phyloP scores from a whole-genome alignment of 306 rosid genomes.

The Dalbergia oliveri region DNA sequence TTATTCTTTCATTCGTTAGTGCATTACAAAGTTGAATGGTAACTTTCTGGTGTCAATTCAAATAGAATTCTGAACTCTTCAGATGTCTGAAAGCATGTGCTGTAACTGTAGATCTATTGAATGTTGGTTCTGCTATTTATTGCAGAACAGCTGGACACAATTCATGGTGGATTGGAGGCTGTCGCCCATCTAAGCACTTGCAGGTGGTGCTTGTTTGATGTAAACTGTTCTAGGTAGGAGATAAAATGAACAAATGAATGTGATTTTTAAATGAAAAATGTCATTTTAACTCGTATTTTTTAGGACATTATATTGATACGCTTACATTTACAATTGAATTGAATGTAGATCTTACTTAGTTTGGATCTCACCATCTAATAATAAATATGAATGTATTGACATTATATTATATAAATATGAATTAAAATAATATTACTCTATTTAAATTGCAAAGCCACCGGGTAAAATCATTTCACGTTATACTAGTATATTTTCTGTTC shows the following conservation, averaged over 20 bases:
- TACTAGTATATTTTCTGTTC: too few relatives aligned
- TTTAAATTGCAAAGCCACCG: not conserved
- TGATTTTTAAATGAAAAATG: not conserved
- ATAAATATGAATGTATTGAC: too few relatives aligned
- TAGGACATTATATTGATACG: too few relatives aligned
- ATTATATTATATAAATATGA: too few relatives aligned
- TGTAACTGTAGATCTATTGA: conserved; percentile 33
- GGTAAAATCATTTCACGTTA: not conserved
- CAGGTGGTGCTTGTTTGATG: conserved; percentile 18
- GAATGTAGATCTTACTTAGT: too few relatives aligned
- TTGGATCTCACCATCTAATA: too few relatives aligned
- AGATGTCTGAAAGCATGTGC: conserved; percentile 33
- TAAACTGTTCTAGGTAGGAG: not conserved
- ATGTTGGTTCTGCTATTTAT: conserved; percentile 15
- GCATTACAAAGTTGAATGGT: conserved; percentile 1
- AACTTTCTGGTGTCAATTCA: not conserved
- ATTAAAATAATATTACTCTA: too few relatives aligned
- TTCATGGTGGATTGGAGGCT: conserved; percentile 43
- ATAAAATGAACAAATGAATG: not conserved
- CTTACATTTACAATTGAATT: too few relatives aligned
- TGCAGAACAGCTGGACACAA: conserved; percentile 4
- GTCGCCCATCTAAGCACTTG: conserved; percentile 41
- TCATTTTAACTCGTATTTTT: too few relatives aligned
- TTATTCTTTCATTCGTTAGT: conserved; percentile 20
- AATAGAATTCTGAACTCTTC: conserved; percentile 20